Evolutionary conservation across 2,329 filamentous ascomycete species (phyloP).

Genomic region (Fusarium palustre): DNA sequence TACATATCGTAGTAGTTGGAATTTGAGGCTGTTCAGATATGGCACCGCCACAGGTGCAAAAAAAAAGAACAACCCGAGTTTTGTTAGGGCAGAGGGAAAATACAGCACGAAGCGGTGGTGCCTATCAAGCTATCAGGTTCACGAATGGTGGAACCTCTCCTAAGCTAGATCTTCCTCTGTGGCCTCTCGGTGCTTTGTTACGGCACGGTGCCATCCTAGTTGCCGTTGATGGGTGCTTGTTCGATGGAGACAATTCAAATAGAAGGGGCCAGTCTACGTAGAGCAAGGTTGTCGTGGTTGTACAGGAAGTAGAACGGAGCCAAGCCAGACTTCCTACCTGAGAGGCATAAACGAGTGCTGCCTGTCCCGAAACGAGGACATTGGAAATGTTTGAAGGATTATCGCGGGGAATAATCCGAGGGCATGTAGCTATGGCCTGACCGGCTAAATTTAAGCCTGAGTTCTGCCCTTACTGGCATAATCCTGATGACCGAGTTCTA

Average conservation of each 20-base stretch:
- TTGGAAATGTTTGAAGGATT: slow-evolving; percentile 10
- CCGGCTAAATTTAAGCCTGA: slow-evolving; percentile 37
- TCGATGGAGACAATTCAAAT: slow-evolving; percentile 29
- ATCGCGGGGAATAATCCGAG: slow-evolving; percentile 16
- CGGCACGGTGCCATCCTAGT: slow-evolving; percentile 7
- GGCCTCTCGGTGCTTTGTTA: slow-evolving; percentile 29
- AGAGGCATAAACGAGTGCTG: slow-evolving; percentile 19
- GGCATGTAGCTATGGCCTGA: slow-evolving; percentile 27
- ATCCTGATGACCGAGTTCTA: slow-evolving; percentile 17
- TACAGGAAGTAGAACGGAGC: not conserved
- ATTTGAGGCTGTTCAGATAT: slow-evolving; percentile 29
- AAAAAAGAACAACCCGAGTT: not conserved
- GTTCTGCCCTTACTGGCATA: slow-evolving; percentile 13
- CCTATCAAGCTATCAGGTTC: not conserved
- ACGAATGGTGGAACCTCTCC: slow-evolving; percentile 4
- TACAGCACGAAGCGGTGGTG: not conserved
- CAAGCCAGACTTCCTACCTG: not conserved
- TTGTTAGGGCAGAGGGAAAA: not conserved
- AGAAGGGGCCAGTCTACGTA: slow-evolving; percentile 2
- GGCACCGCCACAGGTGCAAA: slow-evolving; percentile 1
- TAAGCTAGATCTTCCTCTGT: slow-evolving; percentile 19
- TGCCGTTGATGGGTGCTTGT: slow-evolving; percentile 27
- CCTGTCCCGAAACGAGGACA: slow-evolving; percentile 23
- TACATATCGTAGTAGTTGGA: not conserved
- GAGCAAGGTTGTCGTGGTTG: slow-evolving; percentile 1